phyloP scores from a whole-genome alignment of 192 early-diverging fungal species.

The Chytriomyces confervae region DNA sequence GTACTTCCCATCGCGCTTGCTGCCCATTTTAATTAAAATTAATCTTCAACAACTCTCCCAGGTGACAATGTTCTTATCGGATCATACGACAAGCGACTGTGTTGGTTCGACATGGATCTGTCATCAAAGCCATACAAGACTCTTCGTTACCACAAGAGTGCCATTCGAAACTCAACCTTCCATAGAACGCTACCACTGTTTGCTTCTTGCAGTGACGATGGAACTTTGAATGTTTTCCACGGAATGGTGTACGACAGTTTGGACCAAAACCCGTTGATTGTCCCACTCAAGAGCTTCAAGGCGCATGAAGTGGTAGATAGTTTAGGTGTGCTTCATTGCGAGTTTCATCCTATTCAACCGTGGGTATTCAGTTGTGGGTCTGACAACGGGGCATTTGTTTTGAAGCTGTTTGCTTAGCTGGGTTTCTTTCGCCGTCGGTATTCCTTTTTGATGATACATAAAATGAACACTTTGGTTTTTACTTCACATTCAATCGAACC shows the following conservation, averaged over 20 bases:
- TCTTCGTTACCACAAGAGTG: slow-evolving; percentile 86
- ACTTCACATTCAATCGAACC: too few species aligned
- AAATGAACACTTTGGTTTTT: too few species aligned
- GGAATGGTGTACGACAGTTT: slow-evolving; percentile 98
- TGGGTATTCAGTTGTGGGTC: slow-evolving; percentile 91
- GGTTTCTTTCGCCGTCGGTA: too few species aligned
- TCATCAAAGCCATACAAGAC: slow-evolving; percentile 91
- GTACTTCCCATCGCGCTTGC: slow-evolving; percentile 34
- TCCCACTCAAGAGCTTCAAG: slow-evolving; percentile 93
- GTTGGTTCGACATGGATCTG: slow-evolving; percentile 98
- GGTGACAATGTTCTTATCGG: slow-evolving; percentile 95
- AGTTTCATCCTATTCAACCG: slow-evolving; percentile 96
- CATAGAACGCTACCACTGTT: slow-evolving; percentile 92
- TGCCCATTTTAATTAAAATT: slow-evolving; percentile 2
- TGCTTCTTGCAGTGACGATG: slow-evolving; percentile 91
- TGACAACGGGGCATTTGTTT: neutral
- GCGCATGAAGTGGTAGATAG: slow-evolving; percentile 76
- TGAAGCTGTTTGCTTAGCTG: slow-evolving; percentile 26
- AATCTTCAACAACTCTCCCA: slow-evolving; percentile 19
- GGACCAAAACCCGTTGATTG: slow-evolving; percentile 95
- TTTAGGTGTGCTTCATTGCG: slow-evolving; percentile 76
- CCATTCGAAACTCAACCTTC: slow-evolving; percentile 86
- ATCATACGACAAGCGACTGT: slow-evolving; percentile 91
- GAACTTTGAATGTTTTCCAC: slow-evolving; percentile 94
- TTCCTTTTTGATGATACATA: too few species aligned